Conservation (phyloP, 441 rosid species). For the Adansonia grandidieri region DNA sequence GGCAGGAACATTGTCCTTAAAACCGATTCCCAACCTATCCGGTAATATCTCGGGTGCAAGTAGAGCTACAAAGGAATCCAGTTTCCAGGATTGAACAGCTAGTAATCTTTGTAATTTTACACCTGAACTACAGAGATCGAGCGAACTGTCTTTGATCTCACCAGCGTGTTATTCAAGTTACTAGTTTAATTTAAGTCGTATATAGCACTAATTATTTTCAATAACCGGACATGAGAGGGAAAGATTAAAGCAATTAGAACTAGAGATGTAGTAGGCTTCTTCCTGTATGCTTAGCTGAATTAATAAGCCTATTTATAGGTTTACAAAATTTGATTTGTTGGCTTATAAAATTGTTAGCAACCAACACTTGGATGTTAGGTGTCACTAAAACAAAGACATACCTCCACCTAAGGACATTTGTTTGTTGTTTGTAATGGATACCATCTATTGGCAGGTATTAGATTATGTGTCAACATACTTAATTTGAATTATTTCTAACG, state of each 20-base stretch:
- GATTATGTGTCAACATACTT: conserved; percentile 3
- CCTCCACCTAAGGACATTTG: background rate
- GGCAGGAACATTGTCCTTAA: conserved; percentile 8
- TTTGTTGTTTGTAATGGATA: conserved; percentile 12
- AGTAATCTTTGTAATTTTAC: background rate
- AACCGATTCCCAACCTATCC: background rate
- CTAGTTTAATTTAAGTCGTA: background rate
- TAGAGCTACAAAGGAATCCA: background rate
- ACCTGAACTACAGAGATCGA: background rate
- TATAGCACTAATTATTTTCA: background rate
- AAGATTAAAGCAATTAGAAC: background rate
- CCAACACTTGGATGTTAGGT: background rate
- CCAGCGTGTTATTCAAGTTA: conserved; percentile 7
- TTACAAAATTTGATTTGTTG: background rate
- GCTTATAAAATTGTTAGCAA: background rate
- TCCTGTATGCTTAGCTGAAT: background rate
- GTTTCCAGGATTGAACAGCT: background rate
- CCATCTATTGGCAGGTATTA: background rate
- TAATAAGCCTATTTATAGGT: background rate
- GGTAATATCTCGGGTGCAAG: background rate
- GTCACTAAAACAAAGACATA: background rate
- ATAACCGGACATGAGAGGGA: background rate
- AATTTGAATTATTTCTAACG: conserved; percentile 11
- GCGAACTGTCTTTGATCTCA: background rate
- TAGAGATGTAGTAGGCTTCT: conserved; percentile 3